Evolutionary conservation across 352 stramenopile species (phyloP).

Genomic region (Globisporangium takayamanum): DNA sequence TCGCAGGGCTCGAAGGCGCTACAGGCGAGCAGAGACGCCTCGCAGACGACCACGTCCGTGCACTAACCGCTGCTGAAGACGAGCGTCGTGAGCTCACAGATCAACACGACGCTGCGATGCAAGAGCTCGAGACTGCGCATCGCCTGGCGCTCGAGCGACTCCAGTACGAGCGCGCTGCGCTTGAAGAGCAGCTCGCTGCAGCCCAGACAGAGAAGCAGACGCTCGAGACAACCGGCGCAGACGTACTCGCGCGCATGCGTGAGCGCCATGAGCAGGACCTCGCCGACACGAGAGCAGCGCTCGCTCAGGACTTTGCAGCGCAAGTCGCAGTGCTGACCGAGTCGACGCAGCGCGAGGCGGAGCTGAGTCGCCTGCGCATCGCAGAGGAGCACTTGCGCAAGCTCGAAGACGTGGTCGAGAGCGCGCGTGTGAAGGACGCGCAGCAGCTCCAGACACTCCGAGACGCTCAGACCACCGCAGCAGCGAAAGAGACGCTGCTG

Average conservation of each 20-base stretch:
- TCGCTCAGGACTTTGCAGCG: constrained; percentile 3
- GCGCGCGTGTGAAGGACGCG: constrained; percentile 1
- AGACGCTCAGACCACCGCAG: background rate
- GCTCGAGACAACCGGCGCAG: background rate
- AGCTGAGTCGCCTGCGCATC: background rate
- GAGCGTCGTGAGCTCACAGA: background rate
- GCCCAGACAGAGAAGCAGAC: background rate
- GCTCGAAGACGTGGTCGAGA: constrained; percentile 8
- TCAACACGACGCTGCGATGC: background rate
- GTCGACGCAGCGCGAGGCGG: constrained; percentile 3
- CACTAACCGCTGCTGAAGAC: constrained; percentile 3
- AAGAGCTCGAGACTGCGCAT: background rate
- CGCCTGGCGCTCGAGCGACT: background rate
- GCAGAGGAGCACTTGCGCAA: constrained; percentile 10
- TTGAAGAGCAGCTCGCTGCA: background rate
- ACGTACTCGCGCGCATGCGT: background rate
- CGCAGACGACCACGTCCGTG: background rate
- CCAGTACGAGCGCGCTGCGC: background rate
- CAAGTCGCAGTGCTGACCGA: background rate
- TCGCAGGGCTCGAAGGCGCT: background rate
- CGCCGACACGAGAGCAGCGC: background rate
- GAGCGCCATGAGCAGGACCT: background rate
- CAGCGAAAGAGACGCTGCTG: background rate
- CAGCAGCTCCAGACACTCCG: constrained; percentile 4
- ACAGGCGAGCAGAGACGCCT: background rate